Base-by-base conservation (phyloP, 2,329 filamentous ascomycete genomes). In the Penicillium sp. region DNA sequence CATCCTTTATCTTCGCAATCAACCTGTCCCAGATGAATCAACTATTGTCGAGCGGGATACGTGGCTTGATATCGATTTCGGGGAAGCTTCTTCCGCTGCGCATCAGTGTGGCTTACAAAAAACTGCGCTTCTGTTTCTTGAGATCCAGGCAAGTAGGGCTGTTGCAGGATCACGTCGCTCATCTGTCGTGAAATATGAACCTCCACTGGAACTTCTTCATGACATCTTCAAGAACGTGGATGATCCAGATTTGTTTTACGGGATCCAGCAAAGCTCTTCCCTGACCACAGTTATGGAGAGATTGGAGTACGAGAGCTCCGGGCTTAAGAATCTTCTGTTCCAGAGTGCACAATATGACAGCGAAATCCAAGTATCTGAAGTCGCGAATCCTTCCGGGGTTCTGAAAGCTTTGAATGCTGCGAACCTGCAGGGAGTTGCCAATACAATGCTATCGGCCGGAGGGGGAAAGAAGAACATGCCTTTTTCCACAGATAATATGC, bases 161-260 rank as follows among this genome's bases (percentile, higher is more conserved):
- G 70, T 79, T 2, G 80, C 84, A 33, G 75, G 81, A 19, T 88
- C 89, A 44, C 83, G 90, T 57, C 84, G 90, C 49, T 89, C 89
- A 9, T 91, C 88, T 2, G 76, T 79, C 3, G 69, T 80, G 48
- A 80, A 82, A 71, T 73, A 63, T 63, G 70, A 79, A 47, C 77
- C 86, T 26, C 84, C 90, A 7, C 82, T 84, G 3, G 85, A 90
- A 29, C 80, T 96, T 1, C 79, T 98, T 13, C 81, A 96, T 45
- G 80, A 84, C 1, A 93, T 99, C 3, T 99, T 95, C 71, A 89
- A 91, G 69, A 93, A 91, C 59, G 90, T 99, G 47, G 93, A 97
- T 69, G 96, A 99, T 68, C 93, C 93, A 1, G 95, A 99, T 72
- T 89, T 92, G 0, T 99, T 96, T 72, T 99, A 99, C 70, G 96